phyloP scores from a whole-genome alignment of 768 basidiomycete species.

The Strobilomyces echinocephalus region DNA sequence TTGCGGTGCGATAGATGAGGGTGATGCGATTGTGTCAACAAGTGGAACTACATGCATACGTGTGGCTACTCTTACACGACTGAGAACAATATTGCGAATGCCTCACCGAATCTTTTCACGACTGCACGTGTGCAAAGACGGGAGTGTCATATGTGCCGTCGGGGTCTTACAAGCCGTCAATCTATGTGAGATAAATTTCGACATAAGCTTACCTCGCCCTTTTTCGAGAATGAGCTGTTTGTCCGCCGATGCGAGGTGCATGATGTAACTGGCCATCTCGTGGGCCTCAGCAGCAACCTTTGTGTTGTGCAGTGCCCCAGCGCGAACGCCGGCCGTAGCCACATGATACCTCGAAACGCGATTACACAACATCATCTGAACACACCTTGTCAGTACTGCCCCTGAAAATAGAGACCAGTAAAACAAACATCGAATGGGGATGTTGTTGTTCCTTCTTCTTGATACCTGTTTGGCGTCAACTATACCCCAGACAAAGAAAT shows the following conservation, averaged over 20 bases:
- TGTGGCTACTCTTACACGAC: conserved; percentile 7
- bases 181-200: neutral
- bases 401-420: neutral
- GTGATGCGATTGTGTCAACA: neutral
- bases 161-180: conserved; percentile 24
- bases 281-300: conserved; percentile 57
- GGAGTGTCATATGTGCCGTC: conserved; percentile 44
- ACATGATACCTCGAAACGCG: conserved; percentile 63
- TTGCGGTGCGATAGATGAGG: neutral
- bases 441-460: conserved; percentile 76
- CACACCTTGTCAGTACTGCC: neutral
- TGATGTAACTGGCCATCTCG: conserved; percentile 49
- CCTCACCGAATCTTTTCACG: neutral
- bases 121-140: conserved; percentile 27
- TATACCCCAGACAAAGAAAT: neutral
- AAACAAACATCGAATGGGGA: conserved; percentile 68
- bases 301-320: conserved; percentile 48
- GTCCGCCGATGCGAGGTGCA: conserved; percentile 59
- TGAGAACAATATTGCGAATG: neutral
- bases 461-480: conserved; percentile 36
- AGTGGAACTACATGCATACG: neutral
- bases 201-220: conserved; percentile 45
- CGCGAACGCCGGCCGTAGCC: conserved; percentile 55
- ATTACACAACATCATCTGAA: conserved; percentile 72
- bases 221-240: conserved; percentile 55